A percentile compares a stretch with the other conserved stretches of the same genome.
phyloP scores from a whole-genome alignment of 1,139 yeast species.

The Kodamaea suecica region DNA sequence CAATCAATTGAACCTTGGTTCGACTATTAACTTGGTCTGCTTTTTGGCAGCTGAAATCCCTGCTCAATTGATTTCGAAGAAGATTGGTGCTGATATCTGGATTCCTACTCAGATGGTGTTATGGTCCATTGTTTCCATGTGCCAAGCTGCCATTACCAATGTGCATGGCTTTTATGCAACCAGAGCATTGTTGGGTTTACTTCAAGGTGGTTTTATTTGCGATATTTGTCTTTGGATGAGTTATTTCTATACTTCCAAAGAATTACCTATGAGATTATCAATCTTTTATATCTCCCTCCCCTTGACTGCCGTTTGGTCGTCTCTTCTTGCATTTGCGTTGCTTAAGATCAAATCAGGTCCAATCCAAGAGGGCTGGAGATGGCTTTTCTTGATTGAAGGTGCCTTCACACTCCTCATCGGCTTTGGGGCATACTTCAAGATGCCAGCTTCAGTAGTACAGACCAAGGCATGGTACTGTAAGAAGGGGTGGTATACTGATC shows the following conservation, averaged over 20 bases:
- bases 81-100: constrained; percentile 34
- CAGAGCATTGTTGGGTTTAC: constrained; percentile 46
- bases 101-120: constrained; percentile 29
- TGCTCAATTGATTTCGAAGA: constrained; percentile 31
- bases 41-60: constrained; percentile 34
- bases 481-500: constrained; percentile 62
- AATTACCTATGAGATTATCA: constrained; percentile 48
- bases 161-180: constrained; percentile 34
- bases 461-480: constrained; percentile 52
- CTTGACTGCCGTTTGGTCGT: constrained; percentile 34
- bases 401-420: constrained; percentile 55
- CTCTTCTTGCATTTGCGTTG: constrained; percentile 46
- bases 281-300: constrained; percentile 47
- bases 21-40: constrained; percentile 31
- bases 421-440: constrained; percentile 45
- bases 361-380: constrained; percentile 55
- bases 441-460: constrained; percentile 60
- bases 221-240: constrained; percentile 55
- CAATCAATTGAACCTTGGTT: constrained; percentile 30
- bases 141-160: constrained; percentile 21
- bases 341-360: constrained; percentile 39
- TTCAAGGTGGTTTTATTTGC: constrained; percentile 59
- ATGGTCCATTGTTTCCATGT: constrained; percentile 26
- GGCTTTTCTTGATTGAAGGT: constrained; percentile 67
- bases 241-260: constrained; percentile 52